A percentile compares a stretch with the other conserved stretches of the same genome.
These are phyloP conservation scores for Lactifluus subvellereus DNA, from an alignment of 768 basidiomycete genomes.

Conservation along the genomic window DNA sequence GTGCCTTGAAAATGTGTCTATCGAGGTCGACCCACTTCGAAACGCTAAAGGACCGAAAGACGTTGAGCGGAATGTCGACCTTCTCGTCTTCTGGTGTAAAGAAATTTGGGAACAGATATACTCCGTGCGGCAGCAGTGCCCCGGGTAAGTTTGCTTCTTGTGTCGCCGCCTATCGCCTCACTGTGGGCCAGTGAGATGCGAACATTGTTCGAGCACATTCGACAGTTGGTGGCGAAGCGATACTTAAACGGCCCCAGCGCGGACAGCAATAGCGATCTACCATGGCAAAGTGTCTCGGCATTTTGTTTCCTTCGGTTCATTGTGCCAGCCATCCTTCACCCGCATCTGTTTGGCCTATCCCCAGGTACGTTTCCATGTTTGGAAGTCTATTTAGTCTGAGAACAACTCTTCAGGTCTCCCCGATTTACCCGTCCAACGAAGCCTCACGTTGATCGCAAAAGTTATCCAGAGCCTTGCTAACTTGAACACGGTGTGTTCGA, in stretches of 20 bases:
- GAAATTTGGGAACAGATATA: constrained; percentile 82
- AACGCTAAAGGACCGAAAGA: constrained; percentile 56
- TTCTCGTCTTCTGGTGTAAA: constrained; percentile 70
- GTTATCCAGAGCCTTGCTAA: constrained; percentile 89
- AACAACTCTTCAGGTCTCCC: constrained; percentile 51
- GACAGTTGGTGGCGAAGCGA: constrained; percentile 64
- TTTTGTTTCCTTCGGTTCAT: constrained; percentile 89
- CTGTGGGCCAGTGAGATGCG: constrained; percentile 58
- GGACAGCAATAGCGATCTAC: constrained; percentile 49
- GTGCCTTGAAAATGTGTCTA: constrained; percentile 64
- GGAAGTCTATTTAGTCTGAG: neutral
- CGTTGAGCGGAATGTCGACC: constrained; percentile 59
- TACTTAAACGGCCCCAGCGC: constrained; percentile 40
- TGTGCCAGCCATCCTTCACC: constrained; percentile 85
- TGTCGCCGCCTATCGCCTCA: constrained; percentile 3
- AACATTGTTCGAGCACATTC: constrained; percentile 59
- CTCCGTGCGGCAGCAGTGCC: constrained; percentile 64
- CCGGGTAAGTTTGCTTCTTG: constrained; percentile 46
- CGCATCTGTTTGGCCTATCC: constrained; percentile 74
- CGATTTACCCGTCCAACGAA: constrained; percentile 61
- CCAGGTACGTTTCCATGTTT: constrained; percentile 44
- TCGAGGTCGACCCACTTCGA: constrained; percentile 78
- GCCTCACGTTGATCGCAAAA: constrained; percentile 79
- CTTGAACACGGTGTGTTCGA: constrained; percentile 56
- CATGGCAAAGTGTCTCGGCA: constrained; percentile 80